Conservation (phyloP, 179 eudicot genomes). For the Beta macrorhiza region DNA sequence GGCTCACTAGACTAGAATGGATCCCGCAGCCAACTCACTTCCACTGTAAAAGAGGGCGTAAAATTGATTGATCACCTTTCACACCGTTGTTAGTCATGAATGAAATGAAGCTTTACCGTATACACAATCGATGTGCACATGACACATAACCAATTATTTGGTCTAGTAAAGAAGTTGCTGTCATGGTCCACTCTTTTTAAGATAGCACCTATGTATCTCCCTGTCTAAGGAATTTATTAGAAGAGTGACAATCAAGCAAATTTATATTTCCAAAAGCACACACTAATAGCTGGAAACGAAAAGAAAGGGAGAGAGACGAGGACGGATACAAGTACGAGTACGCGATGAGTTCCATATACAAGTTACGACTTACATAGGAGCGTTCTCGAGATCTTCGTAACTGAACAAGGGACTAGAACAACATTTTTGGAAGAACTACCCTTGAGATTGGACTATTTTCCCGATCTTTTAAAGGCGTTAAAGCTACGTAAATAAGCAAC, state of each 20-base stretch:
- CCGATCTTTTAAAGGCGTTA: no score
- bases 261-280: not conserved
- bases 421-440: no score
- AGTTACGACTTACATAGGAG: no score
- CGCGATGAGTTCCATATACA: no score
- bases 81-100: constrained; percentile 21
- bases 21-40: constrained; percentile 16
- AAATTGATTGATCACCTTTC: constrained; percentile 23
- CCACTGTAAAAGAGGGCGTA: constrained; percentile 6
- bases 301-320: no score
- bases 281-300: not conserved
- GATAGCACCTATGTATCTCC: not conserved
- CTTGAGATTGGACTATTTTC: no score
- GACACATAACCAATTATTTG: constrained; percentile 17
- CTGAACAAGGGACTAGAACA: no score
- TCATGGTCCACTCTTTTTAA: not conserved
- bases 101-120: constrained; percentile 2
- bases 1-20: constrained; percentile 4
- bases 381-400: no score
- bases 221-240: not conserved
- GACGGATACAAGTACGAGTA: no score
- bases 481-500: no score
- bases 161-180: not conserved
- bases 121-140: constrained; percentile 14
- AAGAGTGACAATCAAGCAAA: not conserved